Evolutionary conservation across 768 basidiomycete genomes (phyloP).

Genomic region (Pleurotus giganteus): DNA sequence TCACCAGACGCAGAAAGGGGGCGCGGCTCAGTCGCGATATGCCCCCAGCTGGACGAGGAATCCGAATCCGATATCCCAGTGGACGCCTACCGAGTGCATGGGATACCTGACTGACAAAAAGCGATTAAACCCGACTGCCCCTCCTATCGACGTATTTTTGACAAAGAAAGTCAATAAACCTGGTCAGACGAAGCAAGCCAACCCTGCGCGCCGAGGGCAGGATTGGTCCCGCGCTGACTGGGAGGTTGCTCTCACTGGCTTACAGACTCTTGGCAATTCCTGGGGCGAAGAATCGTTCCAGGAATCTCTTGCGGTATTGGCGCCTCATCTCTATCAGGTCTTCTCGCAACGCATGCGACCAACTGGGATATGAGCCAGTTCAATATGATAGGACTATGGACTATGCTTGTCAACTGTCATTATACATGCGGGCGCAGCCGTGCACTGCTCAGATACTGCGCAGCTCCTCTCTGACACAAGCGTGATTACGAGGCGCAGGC

Average conservation of each 20-base stretch:
- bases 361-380: conserved; percentile 28
- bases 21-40: conserved; percentile 45
- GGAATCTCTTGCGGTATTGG: conserved; percentile 47
- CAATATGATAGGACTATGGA: too few relatives aligned
- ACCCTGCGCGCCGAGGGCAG: conserved; percentile 50
- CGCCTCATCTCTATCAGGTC: conserved; percentile 44
- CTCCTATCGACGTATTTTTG: conserved; percentile 52
- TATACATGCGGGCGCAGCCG: background rate
- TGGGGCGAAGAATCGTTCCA: conserved; percentile 56
- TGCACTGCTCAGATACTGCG: background rate
- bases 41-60: conserved; percentile 49
- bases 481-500: background rate
- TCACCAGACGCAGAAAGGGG: conserved; percentile 27
- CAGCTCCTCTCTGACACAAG: background rate
- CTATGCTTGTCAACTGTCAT: background rate
- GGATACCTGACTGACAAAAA: conserved; percentile 51
- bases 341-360: conserved; percentile 45
- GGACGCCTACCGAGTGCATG: conserved; percentile 56
- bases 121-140: conserved; percentile 30
- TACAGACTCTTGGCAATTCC: conserved; percentile 44
- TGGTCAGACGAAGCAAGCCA: conserved; percentile 27
- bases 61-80: conserved; percentile 40
- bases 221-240: conserved; percentile 75
- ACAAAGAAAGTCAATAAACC: conserved; percentile 29
- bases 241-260: conserved; percentile 46